Evolutionary conservation across 2,329 filamentous ascomycete species (phyloP).

Genomic region (Pezicula rhizophila): DNA sequence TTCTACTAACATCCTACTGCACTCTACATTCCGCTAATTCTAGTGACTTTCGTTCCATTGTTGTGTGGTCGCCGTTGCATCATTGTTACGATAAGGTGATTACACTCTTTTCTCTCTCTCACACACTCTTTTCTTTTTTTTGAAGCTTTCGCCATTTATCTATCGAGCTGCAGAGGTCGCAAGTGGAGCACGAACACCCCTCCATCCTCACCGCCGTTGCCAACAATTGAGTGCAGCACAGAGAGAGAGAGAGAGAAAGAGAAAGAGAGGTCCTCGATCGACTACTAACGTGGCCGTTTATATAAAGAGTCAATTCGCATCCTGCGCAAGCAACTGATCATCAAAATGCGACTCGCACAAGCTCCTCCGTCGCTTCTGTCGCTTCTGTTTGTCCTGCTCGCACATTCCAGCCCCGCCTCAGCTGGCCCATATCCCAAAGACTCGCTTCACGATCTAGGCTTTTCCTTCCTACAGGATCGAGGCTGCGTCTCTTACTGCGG

Average conservation of each 20-base stretch:
- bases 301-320: constrained; percentile 7
- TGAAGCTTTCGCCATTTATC: constrained; percentile 1
- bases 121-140: too few species aligned
- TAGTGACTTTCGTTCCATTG: constrained; percentile 3
- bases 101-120: too few species aligned
- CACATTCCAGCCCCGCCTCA: constrained; percentile 27
- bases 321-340: constrained; percentile 2
- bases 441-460: constrained; percentile 39
- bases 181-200: too few species aligned
- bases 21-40: too few species aligned
- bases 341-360: constrained; percentile 31
- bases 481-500: constrained; percentile 49
- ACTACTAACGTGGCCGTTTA: not conserved
- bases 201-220: constrained; percentile 9
- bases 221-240: not conserved
- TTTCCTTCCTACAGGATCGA: constrained; percentile 33
- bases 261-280: not conserved
- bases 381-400: constrained; percentile 34
- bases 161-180: not conserved
- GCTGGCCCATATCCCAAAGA: constrained; percentile 47
- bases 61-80: constrained; percentile 2
- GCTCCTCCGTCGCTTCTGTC: constrained; percentile 24
- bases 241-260: too few species aligned
- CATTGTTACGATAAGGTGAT: not conserved
- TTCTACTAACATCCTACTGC: too few species aligned